Percentiles rank a stretch among this genome's conserved stretches.
Conservation (phyloP, 1,284 basidiomycete genomes). For the Sutorius eximius region DNA sequence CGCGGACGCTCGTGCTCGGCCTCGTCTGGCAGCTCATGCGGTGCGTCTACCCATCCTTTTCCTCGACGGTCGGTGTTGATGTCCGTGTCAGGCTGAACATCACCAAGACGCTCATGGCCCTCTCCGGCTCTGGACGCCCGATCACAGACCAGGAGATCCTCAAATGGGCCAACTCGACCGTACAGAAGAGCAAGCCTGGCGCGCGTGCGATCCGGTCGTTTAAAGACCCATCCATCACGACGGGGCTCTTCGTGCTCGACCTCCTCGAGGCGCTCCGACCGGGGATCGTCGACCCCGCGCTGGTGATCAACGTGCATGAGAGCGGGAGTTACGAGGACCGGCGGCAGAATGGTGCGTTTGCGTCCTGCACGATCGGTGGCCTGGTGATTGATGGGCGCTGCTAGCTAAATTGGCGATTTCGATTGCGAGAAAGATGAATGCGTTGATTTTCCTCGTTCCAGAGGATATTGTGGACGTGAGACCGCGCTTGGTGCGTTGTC, state of each 20-base stretch:
- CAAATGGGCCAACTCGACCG: conserved; percentile 92
- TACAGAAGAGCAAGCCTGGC: conserved; percentile 68
- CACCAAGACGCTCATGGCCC: conserved; percentile 82
- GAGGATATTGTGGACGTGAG: conserved; percentile 94
- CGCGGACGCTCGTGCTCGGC: conserved; percentile 89
- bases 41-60: conserved; percentile 40
- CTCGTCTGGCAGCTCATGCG: conserved; percentile 98
- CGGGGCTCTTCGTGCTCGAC: conserved; percentile 92
- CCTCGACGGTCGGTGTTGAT: neutral
- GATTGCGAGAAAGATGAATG: conserved; percentile 96
- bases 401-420: conserved; percentile 95
- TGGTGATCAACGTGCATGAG: conserved; percentile 70
- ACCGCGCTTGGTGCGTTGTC: conserved; percentile 67
- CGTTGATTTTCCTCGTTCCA: conserved; percentile 95
- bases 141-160: conserved; percentile 94
- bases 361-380: too few species aligned
- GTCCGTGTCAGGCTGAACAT: conserved; percentile 71
- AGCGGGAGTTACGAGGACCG: conserved; percentile 84
- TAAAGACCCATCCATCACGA: conserved; percentile 91
- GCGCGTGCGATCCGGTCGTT: conserved; percentile 84
- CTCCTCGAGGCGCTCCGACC: conserved; percentile 89
- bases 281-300: conserved; percentile 90
- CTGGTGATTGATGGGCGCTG: too few species aligned
- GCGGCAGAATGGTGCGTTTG: conserved; percentile 81
- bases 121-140: conserved; percentile 73